Conservation (phyloP, 1,139 yeast species). For the Yarrowia galli region DNA sequence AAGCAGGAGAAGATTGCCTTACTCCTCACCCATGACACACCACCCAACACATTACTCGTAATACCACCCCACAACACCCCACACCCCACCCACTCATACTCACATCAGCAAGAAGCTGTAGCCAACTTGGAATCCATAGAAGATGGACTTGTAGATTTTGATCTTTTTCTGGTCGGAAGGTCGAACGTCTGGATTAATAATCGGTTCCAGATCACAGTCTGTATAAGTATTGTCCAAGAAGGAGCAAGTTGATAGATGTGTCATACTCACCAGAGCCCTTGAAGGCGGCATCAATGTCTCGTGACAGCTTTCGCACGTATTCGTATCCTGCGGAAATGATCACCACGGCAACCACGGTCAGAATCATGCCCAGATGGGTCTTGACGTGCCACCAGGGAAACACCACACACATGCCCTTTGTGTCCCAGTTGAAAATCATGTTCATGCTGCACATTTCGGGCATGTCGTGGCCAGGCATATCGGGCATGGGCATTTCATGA, state of each 20-base stretch:
- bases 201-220: conserved; percentile 39
- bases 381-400: conserved; percentile 82
- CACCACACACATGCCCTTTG: conserved; percentile 72
- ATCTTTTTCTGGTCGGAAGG: conserved; percentile 38
- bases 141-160: conserved; percentile 47
- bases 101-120: conserved; percentile 77
- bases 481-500: conserved; percentile 58
- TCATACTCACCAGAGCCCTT: conserved; percentile 39
- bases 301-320: conserved; percentile 55
- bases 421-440: conserved; percentile 87
- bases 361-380: conserved; percentile 59
- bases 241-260: conserved; percentile 41
- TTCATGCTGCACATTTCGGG: conserved; percentile 42
- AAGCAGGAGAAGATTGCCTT: neutral
- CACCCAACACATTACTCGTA: neutral
- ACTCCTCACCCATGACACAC: neutral
- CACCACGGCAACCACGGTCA: conserved; percentile 61
- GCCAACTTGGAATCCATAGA: conserved; percentile 77
- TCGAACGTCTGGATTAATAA: conserved; percentile 40
- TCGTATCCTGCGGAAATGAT: conserved; percentile 68
- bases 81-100: conserved; percentile 39
- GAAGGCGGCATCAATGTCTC: conserved; percentile 45
- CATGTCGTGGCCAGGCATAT: conserved; percentile 55
- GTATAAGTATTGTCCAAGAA: conserved; percentile 40
- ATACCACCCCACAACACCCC: neutral